A percentile compares a stretch with the other conserved stretches of the same genome.
phyloP scores from a whole-genome alignment of 108 stramenopile genomes.

The Discostella stelligeroides region DNA sequence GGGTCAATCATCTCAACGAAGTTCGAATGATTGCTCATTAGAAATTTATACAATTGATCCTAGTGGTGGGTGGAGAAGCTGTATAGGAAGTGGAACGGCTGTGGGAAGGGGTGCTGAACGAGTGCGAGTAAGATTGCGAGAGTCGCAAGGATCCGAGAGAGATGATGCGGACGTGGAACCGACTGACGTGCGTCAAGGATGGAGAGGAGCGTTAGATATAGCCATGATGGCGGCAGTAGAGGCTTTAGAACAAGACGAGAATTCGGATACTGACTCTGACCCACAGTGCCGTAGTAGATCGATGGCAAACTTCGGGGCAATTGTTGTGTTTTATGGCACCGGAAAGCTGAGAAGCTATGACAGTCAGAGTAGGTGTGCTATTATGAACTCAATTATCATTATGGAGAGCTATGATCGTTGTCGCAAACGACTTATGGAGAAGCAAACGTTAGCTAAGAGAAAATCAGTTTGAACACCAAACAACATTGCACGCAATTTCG shows the following conservation, averaged over 20 bases:
- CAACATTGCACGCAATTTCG: too few species aligned
- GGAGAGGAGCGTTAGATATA: conserved; percentile 48
- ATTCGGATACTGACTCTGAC: not conserved
- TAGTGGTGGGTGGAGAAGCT: conserved; percentile 47
- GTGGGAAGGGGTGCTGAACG: conserved; percentile 45
- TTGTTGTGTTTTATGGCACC: conserved; percentile 32
- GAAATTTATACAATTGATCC: conserved; percentile 57
- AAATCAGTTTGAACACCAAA: too few species aligned
- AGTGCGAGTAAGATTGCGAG: conserved; percentile 14
- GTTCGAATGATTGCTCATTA: conserved; percentile 7
- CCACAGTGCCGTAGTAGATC: not conserved
- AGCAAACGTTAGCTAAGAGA: conserved; percentile 1
- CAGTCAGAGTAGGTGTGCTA: conserved; percentile 35
- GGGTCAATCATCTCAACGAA: conserved; percentile 29
- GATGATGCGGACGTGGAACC: not conserved
- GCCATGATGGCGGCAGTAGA: conserved; percentile 45
- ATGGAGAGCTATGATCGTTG: conserved; percentile 36
- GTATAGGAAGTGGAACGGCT: conserved; percentile 31
- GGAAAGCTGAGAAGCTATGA: not conserved
- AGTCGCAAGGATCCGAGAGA: conserved; percentile 1
- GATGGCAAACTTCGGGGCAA: conserved; percentile 22
- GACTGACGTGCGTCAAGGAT: conserved; percentile 5
- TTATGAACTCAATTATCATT: conserved; percentile 11
- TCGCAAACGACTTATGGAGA: not conserved
- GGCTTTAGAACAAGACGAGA: conserved; percentile 31